These are phyloP conservation scores for Verticillium alfalfae DNA, from an alignment of 2,329 filamentous ascomycete species.

Conservation along the genomic window DNA sequence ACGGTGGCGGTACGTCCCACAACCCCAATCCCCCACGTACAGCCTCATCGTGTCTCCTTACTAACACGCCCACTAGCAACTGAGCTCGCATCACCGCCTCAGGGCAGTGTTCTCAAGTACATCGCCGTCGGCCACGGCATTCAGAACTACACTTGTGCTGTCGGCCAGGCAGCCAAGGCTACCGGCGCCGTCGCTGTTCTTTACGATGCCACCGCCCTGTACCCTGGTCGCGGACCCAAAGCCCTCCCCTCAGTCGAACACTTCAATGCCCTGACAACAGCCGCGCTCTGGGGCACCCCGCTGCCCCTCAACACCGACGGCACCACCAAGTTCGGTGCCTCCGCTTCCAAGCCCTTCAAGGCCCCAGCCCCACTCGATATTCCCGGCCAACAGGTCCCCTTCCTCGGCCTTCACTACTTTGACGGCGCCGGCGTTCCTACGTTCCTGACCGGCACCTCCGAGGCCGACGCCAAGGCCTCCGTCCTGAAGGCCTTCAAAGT, in stretches of 20 bases:
- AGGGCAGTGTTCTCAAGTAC: conserved; percentile 38
- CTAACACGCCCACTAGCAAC: conserved; percentile 21
- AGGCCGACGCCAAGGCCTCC: conserved; percentile 24
- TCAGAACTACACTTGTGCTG: conserved; percentile 62
- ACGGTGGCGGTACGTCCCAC: conserved; percentile 26
- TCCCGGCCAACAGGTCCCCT: conserved; percentile 17
- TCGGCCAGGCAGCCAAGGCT: conserved; percentile 27
- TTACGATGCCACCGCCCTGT: conserved; percentile 50
- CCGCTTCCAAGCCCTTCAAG: conserved; percentile 39
- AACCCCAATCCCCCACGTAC: not conserved
- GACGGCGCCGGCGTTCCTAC: conserved; percentile 45
- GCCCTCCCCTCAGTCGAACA: conserved; percentile 27
- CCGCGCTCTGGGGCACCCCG: conserved; percentile 30
- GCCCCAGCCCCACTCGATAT: conserved; percentile 31
- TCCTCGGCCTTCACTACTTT: conserved; percentile 66
- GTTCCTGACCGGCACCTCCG: conserved; percentile 47
- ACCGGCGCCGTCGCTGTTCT: conserved; percentile 54
- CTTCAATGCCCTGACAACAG: conserved; percentile 34
- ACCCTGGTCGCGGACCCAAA: conserved; percentile 33
- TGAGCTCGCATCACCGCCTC: conserved; percentile 37
- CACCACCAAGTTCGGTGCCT: conserved; percentile 30
- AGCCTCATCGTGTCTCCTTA: conserved; percentile 4
- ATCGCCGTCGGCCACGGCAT: conserved; percentile 59
- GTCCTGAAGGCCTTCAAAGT: conserved; percentile 43
- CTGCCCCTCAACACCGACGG: conserved; percentile 44